These are phyloP conservation scores for Clitoria ternatea DNA, from an alignment of 306 rosid species.

Conservation along the genomic window DNA sequence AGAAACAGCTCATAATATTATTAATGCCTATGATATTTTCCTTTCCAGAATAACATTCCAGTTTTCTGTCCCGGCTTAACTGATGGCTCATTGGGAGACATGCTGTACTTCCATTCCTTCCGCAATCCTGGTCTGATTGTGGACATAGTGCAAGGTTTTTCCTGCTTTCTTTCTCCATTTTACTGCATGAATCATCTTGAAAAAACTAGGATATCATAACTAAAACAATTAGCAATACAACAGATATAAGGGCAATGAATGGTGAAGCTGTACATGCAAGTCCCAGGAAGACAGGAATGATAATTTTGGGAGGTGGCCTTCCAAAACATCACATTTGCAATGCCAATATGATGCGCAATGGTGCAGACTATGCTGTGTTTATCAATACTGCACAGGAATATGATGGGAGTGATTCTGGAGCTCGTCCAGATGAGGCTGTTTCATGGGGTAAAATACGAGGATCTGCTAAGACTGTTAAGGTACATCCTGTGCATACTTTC, in stretches of 20 bases:
- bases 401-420: conserved; percentile 97
- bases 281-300: conserved; percentile 92
- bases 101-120: conserved; percentile 88
- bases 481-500: conserved; percentile 16
- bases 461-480: conserved; percentile 92
- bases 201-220: not conserved
- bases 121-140: conserved; percentile 74
- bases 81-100: conserved; percentile 96
- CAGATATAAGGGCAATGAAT: conserved; percentile 88
- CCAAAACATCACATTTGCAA: conserved; percentile 99
- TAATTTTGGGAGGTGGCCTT: conserved; percentile 88
- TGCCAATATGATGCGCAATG: conserved; percentile 99
- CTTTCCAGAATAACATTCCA: conserved; percentile 81
- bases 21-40: conserved; percentile 18
- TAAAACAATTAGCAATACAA: conserved; percentile 26
- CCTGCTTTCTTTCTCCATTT: not conserved
- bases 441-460: conserved; percentile 92
- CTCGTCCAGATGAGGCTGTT: conserved; percentile 90
- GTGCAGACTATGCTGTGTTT: conserved; percentile 89
- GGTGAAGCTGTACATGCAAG: conserved; percentile 87
- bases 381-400: conserved; percentile 92
- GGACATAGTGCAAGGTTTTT: conserved; percentile 75
- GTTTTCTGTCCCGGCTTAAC: conserved; percentile 93
- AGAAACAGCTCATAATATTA: not conserved
- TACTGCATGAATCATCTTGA: not conserved